phyloP scores from a whole-genome alignment of 352 stramenopile species.

The Pythium phragmiticola region DNA sequence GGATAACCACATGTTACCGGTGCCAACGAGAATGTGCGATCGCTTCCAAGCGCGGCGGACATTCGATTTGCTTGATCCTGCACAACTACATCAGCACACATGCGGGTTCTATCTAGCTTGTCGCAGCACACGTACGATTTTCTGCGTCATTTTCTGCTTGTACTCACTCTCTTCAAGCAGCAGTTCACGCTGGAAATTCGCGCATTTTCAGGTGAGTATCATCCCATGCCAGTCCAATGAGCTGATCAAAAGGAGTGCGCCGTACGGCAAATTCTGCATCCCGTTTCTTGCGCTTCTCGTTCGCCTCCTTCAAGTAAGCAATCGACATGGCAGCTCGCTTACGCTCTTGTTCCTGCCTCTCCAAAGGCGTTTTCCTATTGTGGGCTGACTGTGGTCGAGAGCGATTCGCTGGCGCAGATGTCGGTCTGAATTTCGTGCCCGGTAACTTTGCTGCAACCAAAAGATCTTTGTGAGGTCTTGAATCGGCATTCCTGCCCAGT shows the following conservation, averaged over 20 bases:
- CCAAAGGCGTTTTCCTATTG: neutral
- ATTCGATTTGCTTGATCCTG: constrained; percentile 82
- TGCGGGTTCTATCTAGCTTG: neutral
- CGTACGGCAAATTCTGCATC: constrained; percentile 68
- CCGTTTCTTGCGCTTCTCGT: constrained; percentile 65
- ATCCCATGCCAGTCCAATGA: too few relatives aligned
- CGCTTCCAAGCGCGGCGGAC: constrained; percentile 39
- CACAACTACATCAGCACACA: too few relatives aligned
- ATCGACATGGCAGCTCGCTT: constrained; percentile 49
- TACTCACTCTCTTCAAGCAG: constrained; percentile 62
- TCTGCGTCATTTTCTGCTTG: constrained; percentile 70
- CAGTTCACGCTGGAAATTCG: constrained; percentile 41
- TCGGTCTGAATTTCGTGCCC: constrained; percentile 33
- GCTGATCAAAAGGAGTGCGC: neutral
- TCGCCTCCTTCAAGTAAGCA: constrained; percentile 49
- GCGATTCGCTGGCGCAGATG: constrained; percentile 52
- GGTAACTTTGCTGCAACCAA: neutral
- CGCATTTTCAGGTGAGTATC: neutral
- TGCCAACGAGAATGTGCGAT: constrained; percentile 45
- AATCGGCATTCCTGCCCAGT: neutral
- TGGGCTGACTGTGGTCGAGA: constrained; percentile 21
- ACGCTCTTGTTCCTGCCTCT: constrained; percentile 14
- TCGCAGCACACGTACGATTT: constrained; percentile 39
- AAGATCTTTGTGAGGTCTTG: neutral
- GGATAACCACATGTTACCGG: constrained; percentile 27